Conservation (phyloP, 441 rosid species). For the Pelargonium exstipulatum region DNA sequence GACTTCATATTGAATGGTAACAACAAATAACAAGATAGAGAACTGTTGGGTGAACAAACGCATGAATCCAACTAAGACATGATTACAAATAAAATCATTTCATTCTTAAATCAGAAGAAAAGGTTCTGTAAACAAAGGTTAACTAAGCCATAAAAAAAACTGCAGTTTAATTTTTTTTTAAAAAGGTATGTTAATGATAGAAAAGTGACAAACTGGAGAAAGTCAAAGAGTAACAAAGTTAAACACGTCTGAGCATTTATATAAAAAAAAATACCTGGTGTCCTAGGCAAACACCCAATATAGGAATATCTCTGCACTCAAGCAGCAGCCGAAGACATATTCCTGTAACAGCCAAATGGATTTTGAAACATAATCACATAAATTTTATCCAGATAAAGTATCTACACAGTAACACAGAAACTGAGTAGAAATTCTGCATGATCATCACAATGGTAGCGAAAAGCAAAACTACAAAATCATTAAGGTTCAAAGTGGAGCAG, state of each 20-base stretch:
- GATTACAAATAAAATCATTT: neutral
- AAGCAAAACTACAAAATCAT: neutral
- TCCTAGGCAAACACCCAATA: conserved; percentile 92
- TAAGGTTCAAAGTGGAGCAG: neutral
- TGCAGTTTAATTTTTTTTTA: neutral
- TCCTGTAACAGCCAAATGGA: conserved; percentile 47
- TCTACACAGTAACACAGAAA: conserved; percentile 10
- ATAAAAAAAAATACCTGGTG: conserved; percentile 59
- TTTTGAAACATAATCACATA: conserved; percentile 13
- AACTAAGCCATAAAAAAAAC: neutral
- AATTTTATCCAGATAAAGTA: conserved; percentile 9
- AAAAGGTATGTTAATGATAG: neutral
- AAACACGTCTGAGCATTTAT: neutral
- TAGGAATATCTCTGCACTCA: conserved; percentile 80
- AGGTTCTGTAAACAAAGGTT: neutral
- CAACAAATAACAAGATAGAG: neutral
- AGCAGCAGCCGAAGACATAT: conserved; percentile 77
- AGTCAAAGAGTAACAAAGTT: neutral
- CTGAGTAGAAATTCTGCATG: conserved; percentile 4
- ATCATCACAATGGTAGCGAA: neutral
- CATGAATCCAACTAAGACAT: neutral
- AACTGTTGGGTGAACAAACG: neutral
- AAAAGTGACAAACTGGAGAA: conserved; percentile 6
- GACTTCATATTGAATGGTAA: too few relatives aligned
- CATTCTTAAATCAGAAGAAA: neutral